phyloP scores from a whole-genome alignment of 345 rosid genomes.

The Eucalyptus cladocalyx region DNA sequence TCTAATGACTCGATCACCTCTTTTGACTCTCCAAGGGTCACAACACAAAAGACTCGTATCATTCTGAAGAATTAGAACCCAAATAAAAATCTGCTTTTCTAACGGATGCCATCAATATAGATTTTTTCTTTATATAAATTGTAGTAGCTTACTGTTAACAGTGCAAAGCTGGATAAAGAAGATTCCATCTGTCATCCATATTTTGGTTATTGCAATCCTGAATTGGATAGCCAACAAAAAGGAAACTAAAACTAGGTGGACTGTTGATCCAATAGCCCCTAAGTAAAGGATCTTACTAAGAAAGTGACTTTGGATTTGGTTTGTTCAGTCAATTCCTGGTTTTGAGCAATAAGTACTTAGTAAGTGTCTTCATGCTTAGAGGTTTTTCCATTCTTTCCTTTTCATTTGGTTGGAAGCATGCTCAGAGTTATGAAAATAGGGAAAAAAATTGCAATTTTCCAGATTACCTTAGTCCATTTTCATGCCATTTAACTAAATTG shows the following conservation, averaged over 20 bases:
- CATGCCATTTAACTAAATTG: not conserved
- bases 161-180: not conserved
- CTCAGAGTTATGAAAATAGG: not conserved
- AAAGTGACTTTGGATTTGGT: not conserved
- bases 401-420: not conserved
- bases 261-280: not conserved
- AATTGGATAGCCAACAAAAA: not conserved
- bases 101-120: not conserved
- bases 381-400: not conserved
- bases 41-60: not conserved
- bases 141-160: not conserved
- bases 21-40: not conserved
- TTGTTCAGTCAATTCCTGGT: not conserved
- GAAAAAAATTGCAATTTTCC: not conserved
- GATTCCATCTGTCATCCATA: not conserved
- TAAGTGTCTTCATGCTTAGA: not conserved
- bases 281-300: not conserved
- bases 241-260: not conserved
- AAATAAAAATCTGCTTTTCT: not conserved
- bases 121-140: not conserved
- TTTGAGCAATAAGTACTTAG: not conserved
- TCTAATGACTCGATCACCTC: not conserved
- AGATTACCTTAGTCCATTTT: not conserved
- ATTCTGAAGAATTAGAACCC: not conserved
- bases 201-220: not conserved